A percentile compares a stretch with the other conserved stretches of the same genome.
These are phyloP conservation scores for Hymenoscyphus linearis DNA, from an alignment of 2,329 filamentous ascomycete genomes.

Conservation along the genomic window DNA sequence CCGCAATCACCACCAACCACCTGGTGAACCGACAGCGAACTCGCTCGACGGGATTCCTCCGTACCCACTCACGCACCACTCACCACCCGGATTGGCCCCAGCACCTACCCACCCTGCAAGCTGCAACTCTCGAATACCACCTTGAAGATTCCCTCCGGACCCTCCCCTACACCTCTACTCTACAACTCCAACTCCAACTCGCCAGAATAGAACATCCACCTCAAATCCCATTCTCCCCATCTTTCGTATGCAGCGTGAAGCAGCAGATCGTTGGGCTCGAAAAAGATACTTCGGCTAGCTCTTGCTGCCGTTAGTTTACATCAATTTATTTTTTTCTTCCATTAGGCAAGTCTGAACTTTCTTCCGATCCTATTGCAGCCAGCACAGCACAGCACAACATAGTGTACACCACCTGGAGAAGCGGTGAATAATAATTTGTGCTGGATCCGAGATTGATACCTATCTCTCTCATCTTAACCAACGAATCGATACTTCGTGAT, in stretches of 20 bases:
- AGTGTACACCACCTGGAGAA: background rate
- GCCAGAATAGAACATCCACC: background rate
- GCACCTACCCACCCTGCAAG: background rate
- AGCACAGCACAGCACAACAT: background rate
- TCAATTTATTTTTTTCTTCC: constrained; percentile 13
- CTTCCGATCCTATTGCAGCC: background rate
- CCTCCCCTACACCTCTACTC: background rate
- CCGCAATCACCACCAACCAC: background rate
- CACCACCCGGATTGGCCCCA: background rate
- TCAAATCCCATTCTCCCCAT: background rate
- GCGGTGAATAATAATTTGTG: background rate
- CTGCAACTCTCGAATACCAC: background rate
- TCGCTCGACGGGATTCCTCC: background rate
- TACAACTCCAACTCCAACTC: background rate
- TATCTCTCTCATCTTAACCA: background rate
- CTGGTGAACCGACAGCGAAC: background rate
- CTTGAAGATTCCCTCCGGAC: background rate
- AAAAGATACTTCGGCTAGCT: constrained; percentile 40
- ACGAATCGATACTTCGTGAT: no score
- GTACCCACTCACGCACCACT: background rate
- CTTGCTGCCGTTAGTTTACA: constrained; percentile 18
- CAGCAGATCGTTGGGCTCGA: constrained; percentile 44
- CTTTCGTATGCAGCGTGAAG: constrained; percentile 44
- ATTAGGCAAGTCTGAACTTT: constrained; percentile 5
- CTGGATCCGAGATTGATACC: background rate